Evolutionary conservation across 2,329 filamentous ascomycete species (phyloP), one percentile per base, ranked within the genome.

Genomic region (Xylariaceae sp.): DNA sequence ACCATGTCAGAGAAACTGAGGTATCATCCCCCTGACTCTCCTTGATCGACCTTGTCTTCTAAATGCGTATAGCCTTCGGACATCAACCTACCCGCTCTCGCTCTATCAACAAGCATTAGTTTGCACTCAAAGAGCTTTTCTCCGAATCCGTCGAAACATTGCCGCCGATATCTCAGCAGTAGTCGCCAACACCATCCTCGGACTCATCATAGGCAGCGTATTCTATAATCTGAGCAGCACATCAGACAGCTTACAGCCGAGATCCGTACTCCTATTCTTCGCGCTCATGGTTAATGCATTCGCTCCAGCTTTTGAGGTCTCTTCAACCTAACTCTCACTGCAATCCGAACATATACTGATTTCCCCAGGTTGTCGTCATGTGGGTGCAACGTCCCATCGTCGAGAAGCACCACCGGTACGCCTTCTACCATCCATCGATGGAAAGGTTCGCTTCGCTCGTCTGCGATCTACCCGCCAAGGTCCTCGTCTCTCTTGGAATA

Each of bases 371-470:
- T 69, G 74, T 93, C 37, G 90, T 88, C 0, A 80, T 96, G 4
- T 96, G 93, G 72, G 84, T 88, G 1, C 90, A 96, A 80, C 87
- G 92, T 35, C 88, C 89, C 1, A 96, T 96, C 67, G 89, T 96
- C 57, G 91, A 96, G 72, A 96, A 96, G 72, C 92, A 96, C 68
- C 76, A 82, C 59, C 85, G 88, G 57, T 96, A 95, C 71, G 91
- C 91, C 9, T 80, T 96, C 15, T 95, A 96, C 69, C 92, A 95
- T 69, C 90, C 92, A 0, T 91, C 88, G 10, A 87, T 90, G 13
- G 91, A 96, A 79, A 88, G 90, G 11, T 80, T 89, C 58, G 86
- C 89, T 0, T 93, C 89, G 2, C 93, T 95, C 85, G 74, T 96
- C 34, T 88, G 83, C 62, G 92, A 96, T 68, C 75, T 95, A 74